Conservation (phyloP, 75 land plant species). For the Selaginella moellendorffii region DNA sequence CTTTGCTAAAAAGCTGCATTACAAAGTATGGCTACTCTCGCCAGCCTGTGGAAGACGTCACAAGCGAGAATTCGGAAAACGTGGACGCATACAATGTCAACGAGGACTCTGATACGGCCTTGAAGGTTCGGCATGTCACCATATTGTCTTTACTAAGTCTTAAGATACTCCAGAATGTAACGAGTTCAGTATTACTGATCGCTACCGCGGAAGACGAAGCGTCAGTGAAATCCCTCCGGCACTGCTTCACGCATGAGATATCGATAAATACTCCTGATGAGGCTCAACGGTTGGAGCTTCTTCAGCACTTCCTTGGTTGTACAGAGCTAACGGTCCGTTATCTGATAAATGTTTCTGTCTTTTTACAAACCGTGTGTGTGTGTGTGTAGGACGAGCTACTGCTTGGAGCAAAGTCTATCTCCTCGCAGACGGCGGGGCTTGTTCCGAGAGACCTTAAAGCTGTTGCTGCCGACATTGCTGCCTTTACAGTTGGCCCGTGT, state of each 20-base stretch:
- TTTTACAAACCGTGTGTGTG: too few relatives aligned
- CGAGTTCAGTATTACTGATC: constrained; percentile 33
- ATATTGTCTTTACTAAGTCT: neutral
- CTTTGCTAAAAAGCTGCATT: constrained; percentile 45
- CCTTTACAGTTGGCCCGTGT: neutral
- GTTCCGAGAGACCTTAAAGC: neutral
- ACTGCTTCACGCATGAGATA: constrained; percentile 85
- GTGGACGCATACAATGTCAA: too few relatives aligned
- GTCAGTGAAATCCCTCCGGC: constrained; percentile 51
- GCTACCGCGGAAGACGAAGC: constrained; percentile 64
- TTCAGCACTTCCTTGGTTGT: constrained; percentile 37
- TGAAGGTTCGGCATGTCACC: too few relatives aligned
- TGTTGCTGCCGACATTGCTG: constrained; percentile 2
- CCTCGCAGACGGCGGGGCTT: neutral
- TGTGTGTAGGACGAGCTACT: neutral
- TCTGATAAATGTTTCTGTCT: too few relatives aligned
- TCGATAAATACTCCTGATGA: constrained; percentile 55
- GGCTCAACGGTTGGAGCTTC: constrained; percentile 42
- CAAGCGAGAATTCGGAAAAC: too few relatives aligned
- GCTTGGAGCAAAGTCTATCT: neutral
- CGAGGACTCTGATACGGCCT: too few relatives aligned
- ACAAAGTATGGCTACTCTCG: neutral
- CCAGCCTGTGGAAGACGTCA: too few relatives aligned
- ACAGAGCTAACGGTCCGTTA: too few relatives aligned
- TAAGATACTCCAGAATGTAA: neutral